Conservation (phyloP, 179 eudicot species). For the Gypsophila paniculata region DNA sequence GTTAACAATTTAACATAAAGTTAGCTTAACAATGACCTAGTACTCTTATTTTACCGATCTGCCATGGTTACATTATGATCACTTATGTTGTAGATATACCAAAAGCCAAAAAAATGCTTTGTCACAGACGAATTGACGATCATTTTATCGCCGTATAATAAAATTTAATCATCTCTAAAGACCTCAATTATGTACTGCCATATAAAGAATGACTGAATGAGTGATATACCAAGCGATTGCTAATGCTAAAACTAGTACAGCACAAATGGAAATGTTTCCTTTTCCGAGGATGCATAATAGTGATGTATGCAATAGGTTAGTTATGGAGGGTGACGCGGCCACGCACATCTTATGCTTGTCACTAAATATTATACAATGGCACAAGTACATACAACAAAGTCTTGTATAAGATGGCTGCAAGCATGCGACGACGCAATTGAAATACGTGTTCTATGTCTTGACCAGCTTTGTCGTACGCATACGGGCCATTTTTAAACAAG, state of each 20-base stretch:
- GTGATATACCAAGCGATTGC: neutral
- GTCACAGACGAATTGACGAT: neutral
- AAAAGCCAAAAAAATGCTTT: neutral
- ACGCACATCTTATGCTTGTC: neutral
- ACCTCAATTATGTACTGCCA: constrained; percentile 1
- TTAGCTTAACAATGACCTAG: neutral
- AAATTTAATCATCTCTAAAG: neutral
- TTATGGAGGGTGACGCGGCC: neutral
- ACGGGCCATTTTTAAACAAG: no score
- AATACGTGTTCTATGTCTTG: no score
- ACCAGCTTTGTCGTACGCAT: no score
- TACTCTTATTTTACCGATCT: neutral
- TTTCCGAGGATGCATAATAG: neutral
- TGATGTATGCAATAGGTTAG: neutral
- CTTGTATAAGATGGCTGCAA: neutral
- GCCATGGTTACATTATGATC: neutral
- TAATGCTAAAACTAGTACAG: neutral
- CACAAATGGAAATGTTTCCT: constrained; percentile 6
- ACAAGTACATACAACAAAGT: neutral
- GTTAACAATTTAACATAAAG: no score
- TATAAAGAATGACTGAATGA: neutral
- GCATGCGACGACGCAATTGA: neutral
- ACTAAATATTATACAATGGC: neutral
- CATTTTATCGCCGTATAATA: neutral
- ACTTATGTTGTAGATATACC: neutral